Evolutionary conservation across 345 rosid genomes (phyloP), one percentile per base, ranked within the genome.

Genomic region (Mangifera indica): DNA sequence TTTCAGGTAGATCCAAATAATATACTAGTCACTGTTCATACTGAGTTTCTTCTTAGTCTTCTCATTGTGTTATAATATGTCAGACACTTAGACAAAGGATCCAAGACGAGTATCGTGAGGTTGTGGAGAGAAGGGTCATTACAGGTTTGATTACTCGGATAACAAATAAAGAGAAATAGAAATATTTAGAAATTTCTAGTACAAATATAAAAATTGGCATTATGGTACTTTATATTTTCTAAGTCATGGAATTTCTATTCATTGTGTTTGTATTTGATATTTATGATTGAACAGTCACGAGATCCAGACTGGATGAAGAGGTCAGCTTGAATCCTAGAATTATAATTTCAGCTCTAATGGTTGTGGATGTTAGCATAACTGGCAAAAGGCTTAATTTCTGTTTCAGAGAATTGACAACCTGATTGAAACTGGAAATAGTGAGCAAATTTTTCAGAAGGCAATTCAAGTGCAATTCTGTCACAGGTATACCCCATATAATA

Each of bases 341-440:
- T 64, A 22, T 13, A 62, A 69, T 59, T 62, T 54, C 57, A 48
- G 73, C 61, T 60, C 13, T 76, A 18, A 18, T 71, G 52, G 13
- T 32, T 66, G 21, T 60, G 63, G 66, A 70, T 66, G n/a, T 59
- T 20, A 17, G 70, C 74, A 22, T 86, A 78, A 82, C 49, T 65
- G 72, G 67, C 14, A 8, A 64, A 74, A 18, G n/a, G 21, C 40
- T 59, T 52, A 44, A 22, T 53, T 51, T 12, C 42, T 69, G 51
- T 73, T 29, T 25, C 77, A 91, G 98, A 93, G 90, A 32, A 91
- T 93, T 68, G 97, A 93, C 74, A 78, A 74, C 81, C 81, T 93
- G 80, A 91, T 93, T 49, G 97, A 93, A 82, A 93, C 97, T 63
- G 98, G 97, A 82, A 87, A 90, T 71, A 92, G 96, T 2, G 98